Conservation (phyloP, 768 basidiomycete species). For the Clitopilus hobsonii region DNA sequence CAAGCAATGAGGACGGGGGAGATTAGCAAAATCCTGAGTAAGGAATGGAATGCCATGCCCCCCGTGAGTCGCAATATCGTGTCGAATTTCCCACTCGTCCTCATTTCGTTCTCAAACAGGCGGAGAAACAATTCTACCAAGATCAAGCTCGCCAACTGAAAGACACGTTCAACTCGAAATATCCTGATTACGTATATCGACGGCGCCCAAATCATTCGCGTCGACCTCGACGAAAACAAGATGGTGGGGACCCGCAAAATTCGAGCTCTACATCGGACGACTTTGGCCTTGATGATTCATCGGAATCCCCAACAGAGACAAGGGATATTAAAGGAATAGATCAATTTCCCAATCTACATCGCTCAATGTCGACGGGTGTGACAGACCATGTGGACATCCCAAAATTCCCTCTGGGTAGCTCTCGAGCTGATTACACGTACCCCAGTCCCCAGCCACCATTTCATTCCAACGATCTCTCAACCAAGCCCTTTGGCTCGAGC, state of each 20-base stretch:
- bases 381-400: slow-evolving; percentile 16
- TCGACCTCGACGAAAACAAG: slow-evolving; percentile 36
- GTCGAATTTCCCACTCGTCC: slow-evolving; percentile 4
- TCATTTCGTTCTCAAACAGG: slow-evolving; percentile 28
- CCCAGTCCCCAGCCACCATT: background rate
- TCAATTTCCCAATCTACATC: slow-evolving; percentile 15
- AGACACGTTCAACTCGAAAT: slow-evolving; percentile 79
- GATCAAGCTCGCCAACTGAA: slow-evolving; percentile 84
- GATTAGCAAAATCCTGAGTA: slow-evolving; percentile 82
- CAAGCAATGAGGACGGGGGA: slow-evolving; percentile 89
- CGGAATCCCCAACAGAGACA: slow-evolving; percentile 31
- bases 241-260: background rate
- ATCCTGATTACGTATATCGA: slow-evolving; percentile 88
- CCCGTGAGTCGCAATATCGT: slow-evolving; percentile 41
- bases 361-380: slow-evolving; percentile 22
- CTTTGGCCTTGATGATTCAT: slow-evolving; percentile 23
- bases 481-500: background rate
- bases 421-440: background rate
- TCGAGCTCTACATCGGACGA: slow-evolving; percentile 21
- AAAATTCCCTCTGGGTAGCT: background rate
- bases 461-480: background rate
- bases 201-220: slow-evolving; percentile 86
- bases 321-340: slow-evolving; percentile 25
- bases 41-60: slow-evolving; percentile 81
- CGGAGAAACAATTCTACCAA: slow-evolving; percentile 83